These are phyloP conservation scores for Leptosphaerulina australis DNA, from an alignment of 2,329 filamentous ascomycete species.

Conservation along the genomic window DNA sequence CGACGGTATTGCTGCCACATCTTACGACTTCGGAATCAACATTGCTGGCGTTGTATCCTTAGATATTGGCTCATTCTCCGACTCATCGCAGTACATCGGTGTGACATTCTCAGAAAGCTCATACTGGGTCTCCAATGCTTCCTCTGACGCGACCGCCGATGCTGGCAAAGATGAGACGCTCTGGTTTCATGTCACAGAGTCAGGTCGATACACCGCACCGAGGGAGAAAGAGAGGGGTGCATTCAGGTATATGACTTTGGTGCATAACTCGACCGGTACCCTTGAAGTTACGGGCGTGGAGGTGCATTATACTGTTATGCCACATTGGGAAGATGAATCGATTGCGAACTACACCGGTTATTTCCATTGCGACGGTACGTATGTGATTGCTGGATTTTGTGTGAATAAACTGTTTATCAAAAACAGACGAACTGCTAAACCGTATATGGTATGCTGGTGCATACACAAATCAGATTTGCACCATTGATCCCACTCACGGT, in stretches of 20 bases:
- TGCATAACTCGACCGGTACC: constrained; percentile 52
- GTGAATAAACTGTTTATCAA: constrained; percentile 6
- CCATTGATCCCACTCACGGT: constrained; percentile 45
- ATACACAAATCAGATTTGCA: constrained; percentile 50
- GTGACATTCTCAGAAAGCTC: constrained; percentile 52
- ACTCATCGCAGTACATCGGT: constrained; percentile 50
- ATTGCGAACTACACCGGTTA: constrained; percentile 50
- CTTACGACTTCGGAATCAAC: constrained; percentile 53
- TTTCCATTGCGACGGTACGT: constrained; percentile 51
- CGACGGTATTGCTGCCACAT: constrained; percentile 45
- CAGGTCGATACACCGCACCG: constrained; percentile 52
- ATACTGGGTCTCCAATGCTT: constrained; percentile 57
- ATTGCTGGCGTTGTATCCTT: constrained; percentile 51
- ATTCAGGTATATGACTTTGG: constrained; percentile 55
- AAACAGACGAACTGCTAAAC: constrained; percentile 51
- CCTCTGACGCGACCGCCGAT: constrained; percentile 56
- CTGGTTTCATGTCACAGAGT: constrained; percentile 53
- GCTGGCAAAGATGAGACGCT: constrained; percentile 56
- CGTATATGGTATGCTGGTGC: constrained; percentile 54
- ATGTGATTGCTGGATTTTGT: not conserved
- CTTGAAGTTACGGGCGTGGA: constrained; percentile 47
- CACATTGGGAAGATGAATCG: constrained; percentile 48
- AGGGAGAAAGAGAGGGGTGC: constrained; percentile 52
- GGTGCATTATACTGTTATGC: constrained; percentile 55
- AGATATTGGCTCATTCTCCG: constrained; percentile 41